These are phyloP conservation scores for Penicillium cosmopolitanum DNA, from an alignment of 495 filamentous ascomycete genomes.

Conservation along the genomic window DNA sequence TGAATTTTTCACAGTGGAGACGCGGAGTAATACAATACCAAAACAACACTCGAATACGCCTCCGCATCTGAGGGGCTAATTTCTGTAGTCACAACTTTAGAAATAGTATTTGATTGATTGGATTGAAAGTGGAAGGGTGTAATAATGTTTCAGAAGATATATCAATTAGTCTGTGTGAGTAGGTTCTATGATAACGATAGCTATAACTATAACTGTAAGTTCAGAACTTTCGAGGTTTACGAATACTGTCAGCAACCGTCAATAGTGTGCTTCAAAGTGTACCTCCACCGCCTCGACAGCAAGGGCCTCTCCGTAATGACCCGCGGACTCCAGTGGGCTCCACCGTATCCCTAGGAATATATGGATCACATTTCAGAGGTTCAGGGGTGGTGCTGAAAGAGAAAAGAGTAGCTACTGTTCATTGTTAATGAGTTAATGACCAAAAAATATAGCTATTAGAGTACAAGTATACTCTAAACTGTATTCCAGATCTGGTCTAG, in stretches of 20 bases:
- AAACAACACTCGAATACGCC: constrained; percentile 20
- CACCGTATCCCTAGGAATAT: constrained; percentile 24
- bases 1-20: constrained; percentile 25
- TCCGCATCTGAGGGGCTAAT: constrained; percentile 18
- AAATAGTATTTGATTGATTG: too few relatives aligned
- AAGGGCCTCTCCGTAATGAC: constrained; percentile 29
- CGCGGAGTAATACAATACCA: constrained; percentile 14
- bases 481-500: neutral
- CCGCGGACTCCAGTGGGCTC: constrained; percentile 32
- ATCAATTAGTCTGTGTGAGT: too few relatives aligned
- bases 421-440: too few relatives aligned
- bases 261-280: neutral
- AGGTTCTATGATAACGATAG: neutral
- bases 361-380: constrained; percentile 31
- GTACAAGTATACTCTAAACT: neutral
- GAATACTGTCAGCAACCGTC: neutral
- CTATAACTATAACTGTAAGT: too few relatives aligned
- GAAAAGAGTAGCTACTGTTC: too few relatives aligned
- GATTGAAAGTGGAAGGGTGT: too few relatives aligned
- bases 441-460: neutral
- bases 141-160: too few relatives aligned
- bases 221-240: too few relatives aligned
- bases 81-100: neutral
- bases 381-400: neutral
- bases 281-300: constrained; percentile 10